Percentiles rank a stretch among this genome's conserved stretches.
Evolutionary conservation across 495 filamentous ascomycete genomes (phyloP).

Genomic region (Penicillium riverlandense): DNA sequence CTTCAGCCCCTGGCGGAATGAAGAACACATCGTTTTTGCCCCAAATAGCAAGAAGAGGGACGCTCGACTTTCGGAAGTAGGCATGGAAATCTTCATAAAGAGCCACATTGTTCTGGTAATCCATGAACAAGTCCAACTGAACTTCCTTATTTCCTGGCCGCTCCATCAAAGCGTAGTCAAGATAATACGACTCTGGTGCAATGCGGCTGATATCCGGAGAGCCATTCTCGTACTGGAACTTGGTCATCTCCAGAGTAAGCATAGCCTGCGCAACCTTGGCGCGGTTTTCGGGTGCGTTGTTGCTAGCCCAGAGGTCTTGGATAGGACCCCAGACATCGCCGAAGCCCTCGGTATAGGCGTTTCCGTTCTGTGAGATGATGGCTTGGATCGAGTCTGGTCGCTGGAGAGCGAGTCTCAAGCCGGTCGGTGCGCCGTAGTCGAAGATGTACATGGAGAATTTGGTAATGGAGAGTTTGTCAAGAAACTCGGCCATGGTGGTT

Average conservation of each 20-base stretch:
- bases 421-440: slow-evolving; percentile 58
- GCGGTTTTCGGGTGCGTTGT: slow-evolving; percentile 24
- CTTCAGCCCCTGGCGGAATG: slow-evolving; percentile 49
- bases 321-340: slow-evolving; percentile 50
- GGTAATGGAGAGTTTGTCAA: slow-evolving; percentile 35
- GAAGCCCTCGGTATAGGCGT: slow-evolving; percentile 55
- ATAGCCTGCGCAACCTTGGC: slow-evolving; percentile 27
- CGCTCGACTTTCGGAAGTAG: slow-evolving; percentile 45
- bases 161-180: slow-evolving; percentile 45
- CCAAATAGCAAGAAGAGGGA: slow-evolving; percentile 55
- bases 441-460: slow-evolving; percentile 56
- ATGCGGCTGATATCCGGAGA: slow-evolving; percentile 25
- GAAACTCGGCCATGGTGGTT: slow-evolving; percentile 38
- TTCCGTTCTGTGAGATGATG: slow-evolving; percentile 58
- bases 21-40: slow-evolving; percentile 56
- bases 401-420: slow-evolving; percentile 45
- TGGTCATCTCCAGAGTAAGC: slow-evolving; percentile 40
- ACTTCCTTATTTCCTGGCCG: slow-evolving; percentile 45
- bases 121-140: slow-evolving; percentile 52
- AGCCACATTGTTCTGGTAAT: slow-evolving; percentile 48
- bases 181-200: slow-evolving; percentile 41
- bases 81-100: slow-evolving; percentile 54
- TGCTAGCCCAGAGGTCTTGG: slow-evolving; percentile 39
- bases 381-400: slow-evolving; percentile 39
- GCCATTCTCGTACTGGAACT: slow-evolving; percentile 51